Base-by-base conservation (phyloP, 2,329 filamentous ascomycete genomes). In the Colletotrichum siamense region DNA sequence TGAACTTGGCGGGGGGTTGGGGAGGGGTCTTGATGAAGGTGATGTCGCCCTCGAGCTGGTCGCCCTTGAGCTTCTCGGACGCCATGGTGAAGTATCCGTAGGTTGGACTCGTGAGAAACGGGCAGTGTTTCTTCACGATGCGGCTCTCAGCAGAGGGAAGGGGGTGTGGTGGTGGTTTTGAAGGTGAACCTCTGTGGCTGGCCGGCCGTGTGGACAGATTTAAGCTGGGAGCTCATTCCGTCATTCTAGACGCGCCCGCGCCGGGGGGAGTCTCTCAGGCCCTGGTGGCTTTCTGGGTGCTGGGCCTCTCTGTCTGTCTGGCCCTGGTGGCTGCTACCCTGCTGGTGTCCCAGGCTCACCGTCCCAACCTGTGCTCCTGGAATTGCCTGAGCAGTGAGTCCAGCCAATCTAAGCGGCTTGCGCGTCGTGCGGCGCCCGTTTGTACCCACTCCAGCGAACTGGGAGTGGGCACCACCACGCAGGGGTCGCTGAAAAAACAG, bases 1-100 rank as follows among this genome's bases (percentile, higher is more conserved):
- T 94, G 82, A 94, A 95, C 80, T 93, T 93, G 81, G 94, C 83
- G 75, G 79, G 82, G 80, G 77, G 32, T 36, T 78, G 78, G 65
- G 85, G 81, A 64, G 86, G 86, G 79, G 86, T 88, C 75, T 84
- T 80, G 78, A 87, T 84, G 79, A 87, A 87, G 80, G 85, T 83
- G 73, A 87, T 86, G 80, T 87, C 85, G 78, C 80, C 81, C 77
- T 84, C 83, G 69, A 80, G 80, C 75, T 79, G 70, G 61, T 75
- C 77, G 73, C 78, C 78, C 63, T 68, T 59, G 68, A 65, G 72
- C 71, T 79, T 78, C 70, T 77, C 73, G 66, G 76, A 68, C 59
- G 78, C 73, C 79, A 79, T 79, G 75, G 34, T 74, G 68, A 55
- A 44, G n/a, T 49, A 36, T 36, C 34, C 34, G 34, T 36, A 64